These are phyloP conservation scores for Leccinum olivaceopallidum DNA, from an alignment of 768 basidiomycete species.

Conservation along the genomic window DNA sequence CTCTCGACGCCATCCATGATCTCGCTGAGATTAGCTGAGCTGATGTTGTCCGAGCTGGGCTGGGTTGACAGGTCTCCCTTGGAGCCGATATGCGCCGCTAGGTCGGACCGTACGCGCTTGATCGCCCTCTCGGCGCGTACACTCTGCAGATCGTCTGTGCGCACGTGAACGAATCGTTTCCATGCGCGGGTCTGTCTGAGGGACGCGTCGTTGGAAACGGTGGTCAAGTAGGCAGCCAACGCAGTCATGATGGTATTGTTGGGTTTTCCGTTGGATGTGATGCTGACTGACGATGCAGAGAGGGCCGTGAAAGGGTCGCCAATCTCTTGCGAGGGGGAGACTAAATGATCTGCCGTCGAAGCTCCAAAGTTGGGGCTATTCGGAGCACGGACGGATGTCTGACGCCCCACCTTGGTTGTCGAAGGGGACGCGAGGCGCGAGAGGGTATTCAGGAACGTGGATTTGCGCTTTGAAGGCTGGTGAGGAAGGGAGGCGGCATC, in stretches of 20 bases:
- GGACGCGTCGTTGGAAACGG: constrained; percentile 64
- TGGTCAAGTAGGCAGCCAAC: constrained; percentile 79
- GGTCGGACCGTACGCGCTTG: constrained; percentile 83
- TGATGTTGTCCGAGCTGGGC: constrained; percentile 25
- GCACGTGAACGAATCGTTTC: constrained; percentile 84
- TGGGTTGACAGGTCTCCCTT: constrained; percentile 29
- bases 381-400: constrained; percentile 37
- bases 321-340: constrained; percentile 55
- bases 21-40: constrained; percentile 35
- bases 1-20: constrained; percentile 34
- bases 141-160: constrained; percentile 87
- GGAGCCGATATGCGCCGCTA: constrained; percentile 66
- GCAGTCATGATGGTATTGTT: constrained; percentile 58
- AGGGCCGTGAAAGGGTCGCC: constrained; percentile 61
- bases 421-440: constrained; percentile 80
- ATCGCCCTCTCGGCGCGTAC: constrained; percentile 84
- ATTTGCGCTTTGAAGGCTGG: constrained; percentile 68
- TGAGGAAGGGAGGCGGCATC: constrained; percentile 52
- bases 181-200: constrained; percentile 70
- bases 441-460: constrained; percentile 82
- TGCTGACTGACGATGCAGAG: constrained; percentile 30
- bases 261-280: constrained; percentile 19
- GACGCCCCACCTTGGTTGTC: constrained; percentile 49
- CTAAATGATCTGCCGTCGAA: constrained; percentile 37
- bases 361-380: constrained; percentile 34